Conservation (phyloP, 2,329 filamentous ascomycete species). For the Fusarium algeriense region DNA sequence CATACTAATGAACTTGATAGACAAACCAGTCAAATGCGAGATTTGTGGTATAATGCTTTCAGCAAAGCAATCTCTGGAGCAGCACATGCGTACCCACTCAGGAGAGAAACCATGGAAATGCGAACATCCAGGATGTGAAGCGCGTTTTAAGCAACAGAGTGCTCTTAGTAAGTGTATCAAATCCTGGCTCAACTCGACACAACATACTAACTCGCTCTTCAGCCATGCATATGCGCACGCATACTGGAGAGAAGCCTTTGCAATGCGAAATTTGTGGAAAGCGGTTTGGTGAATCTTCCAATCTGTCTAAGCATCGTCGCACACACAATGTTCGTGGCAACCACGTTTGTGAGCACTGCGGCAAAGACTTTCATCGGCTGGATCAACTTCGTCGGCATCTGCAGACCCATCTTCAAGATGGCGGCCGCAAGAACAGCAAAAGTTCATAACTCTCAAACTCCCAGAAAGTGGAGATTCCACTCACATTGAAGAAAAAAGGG, state of each 20-base stretch:
- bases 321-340: constrained; percentile 68
- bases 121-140: constrained; percentile 61
- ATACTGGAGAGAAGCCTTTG: constrained; percentile 74
- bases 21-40: constrained; percentile 69
- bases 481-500: background rate
- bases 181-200: background rate
- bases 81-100: constrained; percentile 76
- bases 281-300: constrained; percentile 73
- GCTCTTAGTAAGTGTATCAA: constrained; percentile 67
- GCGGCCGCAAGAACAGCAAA: constrained; percentile 35
- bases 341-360: constrained; percentile 66
- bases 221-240: constrained; percentile 77
- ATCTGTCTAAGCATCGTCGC: constrained; percentile 74
- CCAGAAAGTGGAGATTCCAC: background rate
- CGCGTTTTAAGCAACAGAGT: constrained; percentile 75
- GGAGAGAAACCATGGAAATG: constrained; percentile 74
- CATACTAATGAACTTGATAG: constrained; percentile 52
- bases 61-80: constrained; percentile 74
- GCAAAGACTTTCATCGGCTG: constrained; percentile 68
- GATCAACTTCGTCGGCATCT: constrained; percentile 72
- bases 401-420: constrained; percentile 49
- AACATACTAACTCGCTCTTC: constrained; percentile 27
- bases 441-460: constrained; percentile 17
- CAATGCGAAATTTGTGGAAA: constrained; percentile 70
- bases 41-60: constrained; percentile 71